Conservation (phyloP, 805 yeast genomes). For the Myxozyma melibiosi region DNA sequence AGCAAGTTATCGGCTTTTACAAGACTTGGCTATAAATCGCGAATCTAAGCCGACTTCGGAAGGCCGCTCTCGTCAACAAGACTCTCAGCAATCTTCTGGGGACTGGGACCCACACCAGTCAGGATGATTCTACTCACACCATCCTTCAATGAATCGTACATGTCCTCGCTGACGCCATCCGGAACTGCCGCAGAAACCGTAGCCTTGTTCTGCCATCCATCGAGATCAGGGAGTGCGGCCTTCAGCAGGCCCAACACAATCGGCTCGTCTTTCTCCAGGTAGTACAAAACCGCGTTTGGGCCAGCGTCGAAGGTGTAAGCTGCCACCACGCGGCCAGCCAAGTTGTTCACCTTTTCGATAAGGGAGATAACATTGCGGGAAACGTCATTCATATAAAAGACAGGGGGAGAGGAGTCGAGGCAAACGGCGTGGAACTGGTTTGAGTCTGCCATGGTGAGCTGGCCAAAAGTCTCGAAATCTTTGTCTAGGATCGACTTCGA, state of each 20-base stretch:
- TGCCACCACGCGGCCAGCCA: conserved; percentile 66
- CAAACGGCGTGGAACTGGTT: conserved; percentile 99
- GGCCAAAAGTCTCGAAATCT: conserved; percentile 80
- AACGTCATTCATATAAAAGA: conserved; percentile 89
- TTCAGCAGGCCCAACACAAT: conserved; percentile 70
- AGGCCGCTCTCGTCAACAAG: conserved; percentile 63
- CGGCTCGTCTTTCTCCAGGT: conserved; percentile 73
- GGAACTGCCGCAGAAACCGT: conserved; percentile 37
- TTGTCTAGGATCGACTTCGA: conserved; percentile 68
- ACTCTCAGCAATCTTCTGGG: conserved; percentile 59
- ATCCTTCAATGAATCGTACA: conserved; percentile 55
- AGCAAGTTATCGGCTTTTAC: too few species aligned
- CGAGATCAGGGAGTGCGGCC: conserved; percentile 57
- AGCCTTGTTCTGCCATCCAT: conserved; percentile 65
- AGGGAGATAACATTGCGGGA: conserved; percentile 79
- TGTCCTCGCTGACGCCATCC: conserved; percentile 44
- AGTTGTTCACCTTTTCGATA: conserved; percentile 73
- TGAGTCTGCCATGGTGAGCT: conserved; percentile 93
- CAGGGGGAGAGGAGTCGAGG: conserved; percentile 92
- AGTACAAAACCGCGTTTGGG: conserved; percentile 96
- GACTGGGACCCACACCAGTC: conserved; percentile 88
- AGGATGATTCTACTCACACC: conserved; percentile 84
- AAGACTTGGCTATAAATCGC: not conserved
- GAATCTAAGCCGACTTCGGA: conserved; percentile 48
- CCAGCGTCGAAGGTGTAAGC: conserved; percentile 99